These are phyloP conservation scores for Austroboletus novae-zelandiae DNA, from an alignment of 1,284 basidiomycete species.

Conservation along the genomic window DNA sequence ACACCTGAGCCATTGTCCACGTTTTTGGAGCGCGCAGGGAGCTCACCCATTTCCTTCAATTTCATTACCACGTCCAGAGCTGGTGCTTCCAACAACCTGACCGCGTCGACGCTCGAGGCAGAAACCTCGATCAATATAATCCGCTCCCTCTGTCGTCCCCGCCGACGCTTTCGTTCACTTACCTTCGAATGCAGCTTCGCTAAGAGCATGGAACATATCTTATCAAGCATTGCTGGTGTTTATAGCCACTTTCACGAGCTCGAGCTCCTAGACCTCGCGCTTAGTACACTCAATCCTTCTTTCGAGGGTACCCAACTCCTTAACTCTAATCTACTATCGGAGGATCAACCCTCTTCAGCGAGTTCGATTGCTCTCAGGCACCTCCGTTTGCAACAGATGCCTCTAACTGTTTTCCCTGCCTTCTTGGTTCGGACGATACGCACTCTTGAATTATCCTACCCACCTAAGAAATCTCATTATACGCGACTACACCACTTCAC, in stretches of 20 bases:
- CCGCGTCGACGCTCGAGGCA: constrained; percentile 11
- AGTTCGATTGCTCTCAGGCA: constrained; percentile 26
- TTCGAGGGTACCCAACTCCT: constrained; percentile 27
- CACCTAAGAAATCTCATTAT: constrained; percentile 27
- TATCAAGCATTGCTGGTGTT: constrained; percentile 17
- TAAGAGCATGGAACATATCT: constrained; percentile 26
- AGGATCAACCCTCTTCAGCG: constrained; percentile 5
- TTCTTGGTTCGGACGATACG: constrained; percentile 37
- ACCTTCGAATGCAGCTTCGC: constrained; percentile 35
- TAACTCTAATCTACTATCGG: constrained; percentile 18
- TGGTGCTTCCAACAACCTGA: constrained; percentile 3
- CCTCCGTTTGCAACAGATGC: constrained; percentile 42
- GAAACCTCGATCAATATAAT: constrained; percentile 23
- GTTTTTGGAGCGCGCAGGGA: constrained; percentile 37
- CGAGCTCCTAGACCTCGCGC: constrained; percentile 34
- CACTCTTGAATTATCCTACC: constrained; percentile 40
- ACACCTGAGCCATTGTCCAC: constrained; percentile 23
- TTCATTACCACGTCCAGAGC: constrained; percentile 25
- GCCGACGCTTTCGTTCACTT: constrained; percentile 34
- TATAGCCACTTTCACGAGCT: constrained; percentile 31
- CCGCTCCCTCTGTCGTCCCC: constrained; percentile 21
- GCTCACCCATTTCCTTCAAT: constrained; percentile 36
- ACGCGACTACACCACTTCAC: constrained; percentile 24
- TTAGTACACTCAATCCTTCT: constrained; percentile 26
- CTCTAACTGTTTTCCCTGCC: constrained; percentile 36